Percentiles rank a stretch among this genome's conserved stretches.
These are phyloP conservation scores for Bruguiera hainesii DNA, from an alignment of 441 rosid species.

Conservation along the genomic window DNA sequence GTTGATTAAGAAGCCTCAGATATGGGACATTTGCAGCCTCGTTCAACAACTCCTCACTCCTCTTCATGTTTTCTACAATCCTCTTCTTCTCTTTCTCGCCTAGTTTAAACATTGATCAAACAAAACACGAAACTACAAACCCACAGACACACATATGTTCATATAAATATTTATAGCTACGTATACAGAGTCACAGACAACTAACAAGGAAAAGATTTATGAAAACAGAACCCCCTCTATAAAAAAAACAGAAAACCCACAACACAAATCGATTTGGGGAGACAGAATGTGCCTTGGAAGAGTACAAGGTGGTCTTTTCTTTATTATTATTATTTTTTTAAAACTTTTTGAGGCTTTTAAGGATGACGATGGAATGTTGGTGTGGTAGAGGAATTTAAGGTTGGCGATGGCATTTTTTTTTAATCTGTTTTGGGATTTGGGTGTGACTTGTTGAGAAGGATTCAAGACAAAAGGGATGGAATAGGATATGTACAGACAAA, in stretches of 20 bases:
- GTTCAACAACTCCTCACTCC: conserved; percentile 21
- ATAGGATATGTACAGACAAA: conserved; percentile 4
- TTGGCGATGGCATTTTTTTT: not conserved
- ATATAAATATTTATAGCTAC: not conserved
- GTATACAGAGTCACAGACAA: not conserved
- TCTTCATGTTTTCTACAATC: conserved; percentile 20
- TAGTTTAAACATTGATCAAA: conserved; percentile 29
- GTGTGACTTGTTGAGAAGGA: not conserved
- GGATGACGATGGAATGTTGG: not conserved
- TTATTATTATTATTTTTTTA: not conserved
- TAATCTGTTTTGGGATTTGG: conserved; percentile 12
- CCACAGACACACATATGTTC: not conserved
- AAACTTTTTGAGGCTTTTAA: not conserved
- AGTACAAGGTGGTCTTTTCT: not conserved
- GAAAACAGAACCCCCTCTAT: conserved; percentile 16
- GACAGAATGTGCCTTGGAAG: conserved; percentile 1
- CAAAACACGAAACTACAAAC: not conserved
- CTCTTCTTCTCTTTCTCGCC: conserved; percentile 20
- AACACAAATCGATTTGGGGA: conserved; percentile 14
- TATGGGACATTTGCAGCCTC: conserved; percentile 23
- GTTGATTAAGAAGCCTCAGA: conserved; percentile 21
- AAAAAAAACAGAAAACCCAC: conserved; percentile 27
- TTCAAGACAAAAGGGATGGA: not conserved
- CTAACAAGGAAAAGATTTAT: not conserved
- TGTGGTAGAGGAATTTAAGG: conserved; percentile 2